Evolutionary conservation across 768 basidiomycete genomes (phyloP), one percentile per base, ranked within the genome.

Genomic region (Lactifluus pinguis): DNA sequence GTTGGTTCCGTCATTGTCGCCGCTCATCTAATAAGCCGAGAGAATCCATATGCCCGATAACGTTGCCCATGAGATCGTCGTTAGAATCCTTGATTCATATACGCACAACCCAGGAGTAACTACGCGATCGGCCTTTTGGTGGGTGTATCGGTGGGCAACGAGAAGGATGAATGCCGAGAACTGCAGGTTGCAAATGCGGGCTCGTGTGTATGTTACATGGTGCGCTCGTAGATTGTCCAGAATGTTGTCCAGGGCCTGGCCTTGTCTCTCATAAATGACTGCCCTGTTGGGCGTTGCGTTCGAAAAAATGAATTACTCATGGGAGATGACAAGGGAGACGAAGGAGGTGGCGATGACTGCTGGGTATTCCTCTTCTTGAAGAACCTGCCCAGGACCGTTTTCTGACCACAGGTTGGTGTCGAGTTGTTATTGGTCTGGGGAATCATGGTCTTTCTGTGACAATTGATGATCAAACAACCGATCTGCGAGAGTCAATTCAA

Each of bases 351-450:
- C 32, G 57, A 34, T 57, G n/a, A 69, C 64, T 32, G 70, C 60
- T 49, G 55, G 17, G 10, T 67, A 32, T 73, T 74, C 66, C 79
- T 83, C 67, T 79, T 82, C 69, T 81, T 86, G 76, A 92, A 92
- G 38, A 91, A 73, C 68, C 81, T 86, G 30, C 84, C 79, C 64
- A 91, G 87, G 19, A 92, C 59, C 59, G 73, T 80, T 63, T 82
- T 85, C 21, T 81, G 74, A 61, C 84, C 81, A 60, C 69, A 65
- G 65, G 75, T 61, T 61, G 72, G 51, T 6, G 64, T 60, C 32
- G 32, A 29, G 11, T 53, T 54, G 75, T 67, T 50, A 57, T 70
- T 66, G 44, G 67, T 59, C 53, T 58, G 60, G 60, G 25, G 25
- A 25, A 25, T 25, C 25, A 25, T 25, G 25, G 34, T 36, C 34